A percentile compares a stretch with the other conserved stretches of the same genome.
Conservation (phyloP, 169 alveolate genomes). For the Plasmodium billcollinsi region DNA sequence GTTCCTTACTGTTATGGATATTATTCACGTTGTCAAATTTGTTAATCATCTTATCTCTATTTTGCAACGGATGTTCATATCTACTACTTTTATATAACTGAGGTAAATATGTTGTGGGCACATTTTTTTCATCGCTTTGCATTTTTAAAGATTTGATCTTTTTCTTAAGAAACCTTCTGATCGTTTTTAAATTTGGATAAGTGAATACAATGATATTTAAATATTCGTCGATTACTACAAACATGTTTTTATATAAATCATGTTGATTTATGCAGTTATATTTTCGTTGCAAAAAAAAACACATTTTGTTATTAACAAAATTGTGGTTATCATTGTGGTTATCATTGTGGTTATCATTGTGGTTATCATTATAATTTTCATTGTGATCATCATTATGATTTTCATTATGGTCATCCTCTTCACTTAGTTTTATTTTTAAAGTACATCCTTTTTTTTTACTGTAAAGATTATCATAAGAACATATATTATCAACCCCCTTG, state of each 20-base stretch:
- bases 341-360: neutral
- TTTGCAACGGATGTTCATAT: neutral
- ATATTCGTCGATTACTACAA: conserved; percentile 24
- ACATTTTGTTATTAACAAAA: too few species aligned
- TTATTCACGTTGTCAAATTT: neutral
- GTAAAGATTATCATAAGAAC: neutral
- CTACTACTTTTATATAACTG: conserved; percentile 39
- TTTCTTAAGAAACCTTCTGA: conserved; percentile 25
- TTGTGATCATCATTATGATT: neutral
- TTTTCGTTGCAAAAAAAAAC: neutral
- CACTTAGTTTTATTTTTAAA: neutral
- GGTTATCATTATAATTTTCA: neutral
- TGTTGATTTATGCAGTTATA: conserved; percentile 31
- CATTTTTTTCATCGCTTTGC: conserved; percentile 5
- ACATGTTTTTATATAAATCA: conserved; percentile 33
- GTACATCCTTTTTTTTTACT: neutral
- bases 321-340: too few species aligned
- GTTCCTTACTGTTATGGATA: neutral
- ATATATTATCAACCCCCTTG: neutral
- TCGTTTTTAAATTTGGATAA: conserved; percentile 43
- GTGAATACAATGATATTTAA: conserved; percentile 25
- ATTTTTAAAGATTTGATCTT: conserved; percentile 41
- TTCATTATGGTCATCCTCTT: neutral
- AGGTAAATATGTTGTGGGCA: conserved; percentile 57
- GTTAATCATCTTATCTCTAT: neutral